Base-by-base conservation (phyloP, 2,329 filamentous ascomycete genomes). In the Cladobotryum protrusum region DNA sequence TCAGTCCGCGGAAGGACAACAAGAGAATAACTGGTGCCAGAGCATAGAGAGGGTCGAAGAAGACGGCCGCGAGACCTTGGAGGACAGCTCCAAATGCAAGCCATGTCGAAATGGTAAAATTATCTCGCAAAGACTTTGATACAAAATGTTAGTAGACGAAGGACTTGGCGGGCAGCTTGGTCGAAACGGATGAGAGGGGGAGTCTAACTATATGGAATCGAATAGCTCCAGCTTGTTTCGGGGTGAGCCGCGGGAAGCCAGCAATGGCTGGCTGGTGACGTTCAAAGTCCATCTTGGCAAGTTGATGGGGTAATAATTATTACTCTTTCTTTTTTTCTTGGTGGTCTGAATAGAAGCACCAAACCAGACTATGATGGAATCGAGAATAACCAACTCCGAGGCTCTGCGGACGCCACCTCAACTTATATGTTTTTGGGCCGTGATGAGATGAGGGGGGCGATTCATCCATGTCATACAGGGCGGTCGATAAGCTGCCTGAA, bases 51-150 rank as follows among this genome's bases (percentile, higher is more conserved):
- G 48, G 47, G 4, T 40, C 43, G 7, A 46, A 32, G n/a, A 52
- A 40, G 2, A 50, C 4, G 6, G 47, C 33, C 13, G 50, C 19
- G 11, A 40, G 11, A 4, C 47, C 47, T 5, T 52, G 50, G 14
- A 44, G 12, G 12, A 36, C 8, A 14, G 50, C 50, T 9, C 50
- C 50, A 8, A 52, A 39, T 1, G 47, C 43, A 24, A 52, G 24
- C 50, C 50, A 52, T 12, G 48, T 50, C 9, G 47, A 39, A 13
- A 52, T 33, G 11, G 47, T 40, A 19, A 52, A 47, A 24, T 43
- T 44, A 6, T 50, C 47, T 41, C 50, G 47, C 15, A 52, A 9
- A 11, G 19, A n/a, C 50, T 52, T 14, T 8, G 12, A 15, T 24
- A 2, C 24, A 29, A 9, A 29, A 5, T 12, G 40, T 51, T 11